phyloP scores from a whole-genome alignment of 2,329 filamentous ascomycete species.

The Podosphaera aphanis region DNA sequence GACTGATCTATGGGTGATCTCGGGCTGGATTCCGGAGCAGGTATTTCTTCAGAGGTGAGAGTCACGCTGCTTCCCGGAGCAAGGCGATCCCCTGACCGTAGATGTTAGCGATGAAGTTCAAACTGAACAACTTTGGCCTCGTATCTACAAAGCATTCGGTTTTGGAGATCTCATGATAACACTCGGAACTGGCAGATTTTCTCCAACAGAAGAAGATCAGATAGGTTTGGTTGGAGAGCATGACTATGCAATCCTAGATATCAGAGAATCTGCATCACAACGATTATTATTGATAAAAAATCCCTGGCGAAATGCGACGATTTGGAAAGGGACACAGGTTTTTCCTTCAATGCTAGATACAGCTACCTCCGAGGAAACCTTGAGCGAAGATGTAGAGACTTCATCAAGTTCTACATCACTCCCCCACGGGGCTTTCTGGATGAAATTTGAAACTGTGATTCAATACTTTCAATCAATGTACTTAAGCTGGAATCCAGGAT shows the following conservation, averaged over 20 bases:
- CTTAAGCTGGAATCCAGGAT: conserved; percentile 80
- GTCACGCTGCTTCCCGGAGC: neutral
- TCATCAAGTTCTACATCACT: conserved; percentile 9
- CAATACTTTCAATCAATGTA: conserved; percentile 93
- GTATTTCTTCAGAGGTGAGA: conserved; percentile 57
- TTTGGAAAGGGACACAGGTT: conserved; percentile 34
- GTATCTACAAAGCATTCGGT: conserved; percentile 50
- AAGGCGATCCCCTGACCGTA: neutral
- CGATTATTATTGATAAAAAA: conserved; percentile 73
- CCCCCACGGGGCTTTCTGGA: conserved; percentile 72
- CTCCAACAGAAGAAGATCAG: conserved; percentile 49
- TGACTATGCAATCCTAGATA: conserved; percentile 74
- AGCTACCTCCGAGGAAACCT: conserved; percentile 6
- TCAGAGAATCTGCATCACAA: conserved; percentile 39
- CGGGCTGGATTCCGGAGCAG: conserved; percentile 93
- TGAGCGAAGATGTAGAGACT: conserved; percentile 6
- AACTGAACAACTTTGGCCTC: conserved; percentile 51
- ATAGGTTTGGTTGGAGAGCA: conserved; percentile 74
- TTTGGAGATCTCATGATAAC: conserved; percentile 70
- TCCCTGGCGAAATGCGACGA: conserved; percentile 69
- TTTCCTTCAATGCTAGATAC: neutral
- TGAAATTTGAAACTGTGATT: conserved; percentile 63
- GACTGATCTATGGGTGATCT: conserved; percentile 79
- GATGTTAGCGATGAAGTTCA: conserved; percentile 47
- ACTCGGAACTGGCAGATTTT: conserved; percentile 68